These are phyloP conservation scores for Camelina sativa DNA, from an alignment of 345 rosid genomes.

Conservation along the genomic window DNA sequence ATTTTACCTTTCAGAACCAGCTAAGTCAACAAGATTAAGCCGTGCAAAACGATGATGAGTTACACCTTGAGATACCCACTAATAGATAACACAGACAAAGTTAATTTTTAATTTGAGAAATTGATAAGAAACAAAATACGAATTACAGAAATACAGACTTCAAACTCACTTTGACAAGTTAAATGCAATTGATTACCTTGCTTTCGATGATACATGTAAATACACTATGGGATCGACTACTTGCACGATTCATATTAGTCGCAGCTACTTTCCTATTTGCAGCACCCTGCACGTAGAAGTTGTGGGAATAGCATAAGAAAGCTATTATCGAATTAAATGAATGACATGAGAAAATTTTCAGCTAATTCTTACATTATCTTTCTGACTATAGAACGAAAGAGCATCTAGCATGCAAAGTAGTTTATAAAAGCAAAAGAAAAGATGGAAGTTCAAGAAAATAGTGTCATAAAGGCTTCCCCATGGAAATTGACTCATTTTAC, in stretches of 20 bases:
- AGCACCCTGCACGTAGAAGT: conserved; percentile 69
- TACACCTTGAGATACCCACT: conserved; percentile 99
- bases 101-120: conserved; percentile 1
- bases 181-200: conserved; percentile 54
- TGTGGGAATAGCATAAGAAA: conserved; percentile 24
- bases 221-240: conserved; percentile 99
- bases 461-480: conserved; percentile 19
- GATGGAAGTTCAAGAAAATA: neutral
- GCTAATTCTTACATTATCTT: conserved; percentile 1
- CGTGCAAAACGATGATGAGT: conserved; percentile 95
- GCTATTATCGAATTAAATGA: neutral
- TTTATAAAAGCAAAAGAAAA: neutral
- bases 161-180: conserved; percentile 23
- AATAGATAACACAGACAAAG: conserved; percentile 21
- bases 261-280: conserved; percentile 98
- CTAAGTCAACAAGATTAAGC: conserved; percentile 96
- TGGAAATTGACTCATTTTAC: conserved; percentile 1
- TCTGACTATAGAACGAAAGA: neutral
- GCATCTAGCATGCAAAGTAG: conserved; percentile 6
- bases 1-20: conserved; percentile 95
- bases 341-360: neutral
- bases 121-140: neutral
- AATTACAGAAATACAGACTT: neutral
- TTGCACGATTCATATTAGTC: conserved; percentile 95
- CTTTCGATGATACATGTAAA: conserved; percentile 96